A percentile compares a stretch with the other conserved stretches of the same genome.
These are phyloP conservation scores for Tolypocladium nubicola DNA, from an alignment of 2,329 filamentous ascomycete genomes.

Conservation along the genomic window DNA sequence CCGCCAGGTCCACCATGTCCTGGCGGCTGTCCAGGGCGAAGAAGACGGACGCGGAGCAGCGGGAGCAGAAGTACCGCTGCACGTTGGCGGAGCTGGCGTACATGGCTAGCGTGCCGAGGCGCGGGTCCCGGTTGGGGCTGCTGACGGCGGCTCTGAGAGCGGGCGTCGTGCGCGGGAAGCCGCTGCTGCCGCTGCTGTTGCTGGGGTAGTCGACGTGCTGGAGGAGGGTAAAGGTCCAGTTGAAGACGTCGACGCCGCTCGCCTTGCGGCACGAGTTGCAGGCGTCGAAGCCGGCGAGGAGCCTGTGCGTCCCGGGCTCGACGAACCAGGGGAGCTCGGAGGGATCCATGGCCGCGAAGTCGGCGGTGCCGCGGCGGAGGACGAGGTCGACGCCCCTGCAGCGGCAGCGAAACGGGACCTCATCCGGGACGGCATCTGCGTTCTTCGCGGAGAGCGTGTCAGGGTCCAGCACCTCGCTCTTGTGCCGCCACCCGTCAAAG, in stretches of 20 bases:
- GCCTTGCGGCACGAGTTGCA: conserved; percentile 36
- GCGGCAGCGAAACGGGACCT: conserved; percentile 30
- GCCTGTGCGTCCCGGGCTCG: conserved; percentile 30
- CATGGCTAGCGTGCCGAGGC: conserved; percentile 30
- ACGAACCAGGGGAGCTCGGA: conserved; percentile 29
- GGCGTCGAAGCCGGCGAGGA: conserved; percentile 26
- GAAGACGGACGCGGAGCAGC: conserved; percentile 35
- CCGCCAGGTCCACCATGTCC: conserved; percentile 29
- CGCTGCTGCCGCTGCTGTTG: conserved; percentile 2
- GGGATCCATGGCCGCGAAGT: conserved; percentile 15
- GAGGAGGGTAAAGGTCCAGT: conserved; percentile 33
- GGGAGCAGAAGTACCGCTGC: conserved; percentile 36
- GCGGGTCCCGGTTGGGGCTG: conserved; percentile 16
- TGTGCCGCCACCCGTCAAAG: not conserved
- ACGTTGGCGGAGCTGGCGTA: conserved; percentile 27
- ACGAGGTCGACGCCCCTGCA: conserved; percentile 34
- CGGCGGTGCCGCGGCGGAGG: conserved; percentile 20
- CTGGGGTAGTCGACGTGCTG: conserved; percentile 21
- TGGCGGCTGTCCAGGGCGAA: conserved; percentile 28
- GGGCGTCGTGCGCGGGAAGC: conserved; percentile 6
- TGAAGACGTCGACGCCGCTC: conserved; percentile 29
- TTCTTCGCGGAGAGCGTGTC: not conserved
- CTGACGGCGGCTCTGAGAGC: conserved; percentile 24
- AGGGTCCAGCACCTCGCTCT: not conserved
- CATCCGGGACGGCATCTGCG: not conserved